Base-by-base conservation (phyloP, 164 flowering plant genomes). In the Vitis rotundifolia region DNA sequence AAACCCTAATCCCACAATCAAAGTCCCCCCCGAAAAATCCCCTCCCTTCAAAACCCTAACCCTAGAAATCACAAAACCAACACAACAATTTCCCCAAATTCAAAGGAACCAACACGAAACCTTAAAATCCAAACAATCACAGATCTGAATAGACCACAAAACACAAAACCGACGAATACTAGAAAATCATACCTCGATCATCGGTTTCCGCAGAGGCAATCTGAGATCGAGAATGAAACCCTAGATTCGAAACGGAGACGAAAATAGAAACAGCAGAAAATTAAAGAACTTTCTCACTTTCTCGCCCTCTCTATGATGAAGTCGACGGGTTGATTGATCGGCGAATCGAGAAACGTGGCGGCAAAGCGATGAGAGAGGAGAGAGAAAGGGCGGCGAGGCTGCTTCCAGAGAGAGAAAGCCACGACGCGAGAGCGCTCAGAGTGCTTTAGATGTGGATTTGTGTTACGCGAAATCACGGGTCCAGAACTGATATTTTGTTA, bases 321-420 rank as follows among this genome's bases (percentile, higher is more conserved):
- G 7, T 37, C 7, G 44, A 37, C 44, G 44, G 0, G 44, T 37
- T 37, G 56, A 5, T 22, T 18, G 10, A 56, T 13, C 16, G 44
- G 44, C 5, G 5, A 37, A 37, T 37, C 44, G 7, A 37, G 2
- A 37, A 37, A 37, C 44, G 44, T 37, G 44, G 44, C 28, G 9
- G 69, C 73, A 68, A 67, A 64, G 70, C 77, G 65, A 69, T 29
- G 52, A 26, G 49, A 48, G 29, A n/a, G 54, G 63, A 63, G 48
- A 56, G 31, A 15, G 59, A 52, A 47, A 77, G 48, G 70, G 68
- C 74, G 76, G 74, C 75, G 64, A 73, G 6, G 49, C 52, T 49
- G 56, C 37, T 53, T 37, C 58, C 11, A 64, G 79, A 67, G 49
- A 71, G 49, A 62, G 58, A 57, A 7, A 51, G 58, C 57, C 11